Evolutionary conservation across 2,329 filamentous ascomycete genomes (phyloP).

Genomic region (Exophiala dermatitidis): DNA sequence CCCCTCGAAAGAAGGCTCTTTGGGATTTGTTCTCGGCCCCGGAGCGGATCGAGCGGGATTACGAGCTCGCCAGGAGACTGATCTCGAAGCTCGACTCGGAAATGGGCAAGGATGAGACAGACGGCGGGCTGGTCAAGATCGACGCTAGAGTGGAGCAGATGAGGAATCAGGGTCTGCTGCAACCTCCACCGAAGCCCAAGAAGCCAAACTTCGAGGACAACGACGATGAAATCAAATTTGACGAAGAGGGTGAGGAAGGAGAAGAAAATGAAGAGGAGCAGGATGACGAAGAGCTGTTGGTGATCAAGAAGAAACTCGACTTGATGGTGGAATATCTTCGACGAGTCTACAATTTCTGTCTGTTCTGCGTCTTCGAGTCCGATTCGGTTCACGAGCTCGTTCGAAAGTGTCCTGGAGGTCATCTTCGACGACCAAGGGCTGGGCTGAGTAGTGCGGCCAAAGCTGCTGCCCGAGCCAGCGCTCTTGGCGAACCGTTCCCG

Average conservation of each 20-base stretch:
- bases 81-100: conserved; percentile 80
- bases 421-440: conserved; percentile 81
- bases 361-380: conserved; percentile 98
- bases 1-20: conserved; percentile 85
- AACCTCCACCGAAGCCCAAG: conserved; percentile 53
- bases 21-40: conserved; percentile 96
- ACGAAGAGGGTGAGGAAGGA: conserved; percentile 68
- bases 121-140: conserved; percentile 70
- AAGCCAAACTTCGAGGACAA: conserved; percentile 43
- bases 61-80: conserved; percentile 73
- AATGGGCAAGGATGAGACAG: conserved; percentile 57
- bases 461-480: conserved; percentile 77
- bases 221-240: conserved; percentile 45
- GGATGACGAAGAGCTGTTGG: conserved; percentile 80
- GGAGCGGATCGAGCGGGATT: conserved; percentile 84
- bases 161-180: conserved; percentile 66
- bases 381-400: conserved; percentile 95
- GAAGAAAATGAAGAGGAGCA: conserved; percentile 74
- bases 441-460: conserved; percentile 78
- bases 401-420: conserved; percentile 93
- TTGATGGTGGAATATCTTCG: conserved; percentile 93
- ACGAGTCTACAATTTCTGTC: conserved; percentile 96
- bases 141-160: conserved; percentile 82
- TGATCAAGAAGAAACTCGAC: conserved; percentile 95
- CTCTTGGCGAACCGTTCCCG: conserved; percentile 73